These are phyloP conservation scores for Zelonia costaricensis DNA, from an alignment of 208 protist species.

Conservation along the genomic window DNA sequence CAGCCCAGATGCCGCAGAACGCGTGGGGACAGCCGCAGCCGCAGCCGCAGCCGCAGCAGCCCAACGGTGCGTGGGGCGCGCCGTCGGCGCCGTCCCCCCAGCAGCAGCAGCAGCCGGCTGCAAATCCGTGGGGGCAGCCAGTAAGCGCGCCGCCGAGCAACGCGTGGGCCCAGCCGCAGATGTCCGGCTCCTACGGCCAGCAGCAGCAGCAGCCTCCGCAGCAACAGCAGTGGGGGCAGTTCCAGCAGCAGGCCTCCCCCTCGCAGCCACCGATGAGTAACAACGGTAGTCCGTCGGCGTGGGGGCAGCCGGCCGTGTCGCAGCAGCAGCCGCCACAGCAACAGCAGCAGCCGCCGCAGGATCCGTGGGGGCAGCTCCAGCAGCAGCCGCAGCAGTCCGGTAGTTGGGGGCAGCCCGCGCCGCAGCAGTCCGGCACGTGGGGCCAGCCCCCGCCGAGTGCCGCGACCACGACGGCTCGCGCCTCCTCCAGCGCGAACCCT, in stretches of 20 bases:
- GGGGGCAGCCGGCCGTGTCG: background rate
- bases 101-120: background rate
- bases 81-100: slow-evolving; percentile 10
- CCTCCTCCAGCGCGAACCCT: background rate
- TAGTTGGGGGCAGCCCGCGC: slow-evolving; percentile 20
- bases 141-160: slow-evolving; percentile 8
- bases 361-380: slow-evolving; percentile 26
- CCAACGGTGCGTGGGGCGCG: slow-evolving; percentile 17
- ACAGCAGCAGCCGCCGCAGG: slow-evolving; percentile 10
- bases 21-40: slow-evolving; percentile 34
- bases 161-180: slow-evolving; percentile 20
- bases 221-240: background rate
- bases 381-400: slow-evolving; percentile 29
- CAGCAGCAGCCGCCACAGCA: slow-evolving; percentile 2
- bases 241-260: slow-evolving; percentile 8
- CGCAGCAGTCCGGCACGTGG: slow-evolving; percentile 11
- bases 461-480: slow-evolving; percentile 10
- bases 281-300: background rate
- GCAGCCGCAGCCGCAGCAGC: slow-evolving; percentile 9
- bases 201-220: slow-evolving; percentile 4
- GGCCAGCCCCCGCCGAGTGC: slow-evolving; percentile 3
- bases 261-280: slow-evolving; percentile 2
- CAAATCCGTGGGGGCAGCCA: slow-evolving; percentile 19
- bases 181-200: slow-evolving; percentile 1
- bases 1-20: slow-evolving; percentile 10